Conservation (phyloP, 345 rosid species). For the Corchorus capsularis region DNA sequence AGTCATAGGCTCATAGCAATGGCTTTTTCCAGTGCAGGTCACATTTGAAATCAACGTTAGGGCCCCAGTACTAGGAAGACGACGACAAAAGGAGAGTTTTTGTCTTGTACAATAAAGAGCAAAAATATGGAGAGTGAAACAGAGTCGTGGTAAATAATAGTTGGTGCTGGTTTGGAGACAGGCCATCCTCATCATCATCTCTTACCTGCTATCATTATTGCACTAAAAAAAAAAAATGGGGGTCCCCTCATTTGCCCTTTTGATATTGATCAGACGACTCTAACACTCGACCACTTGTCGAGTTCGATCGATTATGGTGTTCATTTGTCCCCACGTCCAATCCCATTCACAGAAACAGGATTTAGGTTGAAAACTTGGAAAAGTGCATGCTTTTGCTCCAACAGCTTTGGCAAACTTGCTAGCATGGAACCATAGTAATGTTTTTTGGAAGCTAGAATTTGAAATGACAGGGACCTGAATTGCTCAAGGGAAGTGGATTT, state of each 20-base stretch:
- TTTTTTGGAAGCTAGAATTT: constrained; percentile 6
- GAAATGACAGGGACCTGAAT: background rate
- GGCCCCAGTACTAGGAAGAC: background rate
- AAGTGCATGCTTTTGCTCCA: constrained; percentile 2
- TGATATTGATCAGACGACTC: background rate
- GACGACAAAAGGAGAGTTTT: background rate
- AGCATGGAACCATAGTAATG: background rate
- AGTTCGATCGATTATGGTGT: background rate
- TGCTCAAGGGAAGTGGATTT: background rate
- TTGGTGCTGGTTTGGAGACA: background rate
- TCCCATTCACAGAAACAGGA: background rate
- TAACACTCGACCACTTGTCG: background rate
- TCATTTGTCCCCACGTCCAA: background rate
- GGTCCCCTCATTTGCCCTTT: background rate
- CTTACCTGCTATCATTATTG: too few relatives aligned
- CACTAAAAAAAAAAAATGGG: background rate
- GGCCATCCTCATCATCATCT: background rate
- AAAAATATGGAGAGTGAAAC: background rate
- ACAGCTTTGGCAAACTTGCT: background rate
- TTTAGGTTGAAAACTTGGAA: constrained; percentile 1
- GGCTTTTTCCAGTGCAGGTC: background rate
- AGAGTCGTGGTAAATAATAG: background rate
- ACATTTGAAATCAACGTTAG: background rate
- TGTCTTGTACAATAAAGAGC: background rate
- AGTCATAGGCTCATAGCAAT: too few relatives aligned